Evolutionary conservation across 768 basidiomycete species (phyloP), one percentile per base, ranked within the genome.

Genomic region (Calocera viscosa): DNA sequence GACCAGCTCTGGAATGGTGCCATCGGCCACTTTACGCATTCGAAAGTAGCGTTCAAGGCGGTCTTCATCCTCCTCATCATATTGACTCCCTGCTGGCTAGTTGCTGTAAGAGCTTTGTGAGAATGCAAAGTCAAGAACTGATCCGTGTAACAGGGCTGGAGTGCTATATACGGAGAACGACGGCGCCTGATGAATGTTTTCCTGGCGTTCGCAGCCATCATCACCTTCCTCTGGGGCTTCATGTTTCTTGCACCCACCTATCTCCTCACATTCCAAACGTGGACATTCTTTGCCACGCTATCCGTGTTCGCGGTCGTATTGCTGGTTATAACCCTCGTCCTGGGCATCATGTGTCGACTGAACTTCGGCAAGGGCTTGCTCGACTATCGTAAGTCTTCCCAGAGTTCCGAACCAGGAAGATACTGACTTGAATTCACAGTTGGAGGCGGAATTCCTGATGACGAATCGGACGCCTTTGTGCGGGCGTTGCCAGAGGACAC

Each of bases 331-430:
- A 80, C 84, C 0, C 79, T 89, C 70, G 70, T 85, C 66, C 73
- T 91, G 60, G 90, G 87, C 1, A 71, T 89, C 38, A 69, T 86
- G 68, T 90, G 89, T 73, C 81, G 85, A 38, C 73, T 83, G 71
- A 90, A 91, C 77, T 91, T 91, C 71, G 87, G 86, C 67, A 89
- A 87, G 74, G 89, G 89, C 26, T 77, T 91, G 67, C 76, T 80
- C 67, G 81, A 81, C 24, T 86, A 86, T 74, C 77, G 89, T 90
- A 69, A 77, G 88, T 76, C 33, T 28, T 68, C 60, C 14, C 35
- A 38, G 14, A 14, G 35, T 14, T 5, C 7, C 14, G 35, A 5
- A 38, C 35, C 5, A 14, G 14, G 35, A 5, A 14, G 35, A 38
- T 38, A 14, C 35, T 38, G 35, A 38, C 35, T 38, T 38, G 7